These are phyloP conservation scores for Crithidia expoeki DNA, from an alignment of 208 protist species.

Conservation along the genomic window DNA sequence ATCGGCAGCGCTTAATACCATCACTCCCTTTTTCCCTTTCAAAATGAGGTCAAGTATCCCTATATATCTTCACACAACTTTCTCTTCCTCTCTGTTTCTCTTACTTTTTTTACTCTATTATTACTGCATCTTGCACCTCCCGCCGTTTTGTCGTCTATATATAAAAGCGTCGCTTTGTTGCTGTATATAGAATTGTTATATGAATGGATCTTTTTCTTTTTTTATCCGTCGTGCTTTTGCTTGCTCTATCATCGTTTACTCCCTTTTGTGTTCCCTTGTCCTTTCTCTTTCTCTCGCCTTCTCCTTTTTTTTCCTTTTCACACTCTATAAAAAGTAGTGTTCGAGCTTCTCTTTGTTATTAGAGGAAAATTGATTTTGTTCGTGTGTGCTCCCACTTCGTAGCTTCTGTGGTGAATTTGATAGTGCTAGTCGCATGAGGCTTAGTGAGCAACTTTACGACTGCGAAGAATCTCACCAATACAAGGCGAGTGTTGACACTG, in stretches of 20 bases:
- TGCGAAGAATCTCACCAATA: no score
- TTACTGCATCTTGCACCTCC: not conserved
- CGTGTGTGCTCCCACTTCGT: no score
- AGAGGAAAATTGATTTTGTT: no score
- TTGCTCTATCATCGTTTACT: no score
- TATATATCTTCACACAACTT: not conserved
- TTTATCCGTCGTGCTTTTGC: not conserved
- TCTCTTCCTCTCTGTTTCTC: not conserved
- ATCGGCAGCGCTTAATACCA: not conserved
- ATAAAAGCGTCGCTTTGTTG: not conserved
- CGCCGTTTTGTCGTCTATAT: not conserved
- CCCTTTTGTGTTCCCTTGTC: not conserved
- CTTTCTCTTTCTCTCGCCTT: not conserved
- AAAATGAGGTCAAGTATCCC: not conserved
- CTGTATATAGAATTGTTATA: not conserved
- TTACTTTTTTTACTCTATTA: slow-evolving; percentile 1
- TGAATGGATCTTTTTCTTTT: slow-evolving; percentile 10
- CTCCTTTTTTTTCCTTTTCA: not conserved
- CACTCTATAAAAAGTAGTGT: not conserved
- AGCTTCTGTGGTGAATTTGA: no score
- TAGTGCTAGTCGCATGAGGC: no score
- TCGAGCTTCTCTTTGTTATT: slow-evolving; percentile 1
- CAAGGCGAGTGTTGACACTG: no score
- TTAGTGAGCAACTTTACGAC: no score
- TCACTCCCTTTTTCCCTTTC: not conserved